phyloP scores from a whole-genome alignment of 352 stramenopile species.

The Globisporangium perplexum region DNA sequence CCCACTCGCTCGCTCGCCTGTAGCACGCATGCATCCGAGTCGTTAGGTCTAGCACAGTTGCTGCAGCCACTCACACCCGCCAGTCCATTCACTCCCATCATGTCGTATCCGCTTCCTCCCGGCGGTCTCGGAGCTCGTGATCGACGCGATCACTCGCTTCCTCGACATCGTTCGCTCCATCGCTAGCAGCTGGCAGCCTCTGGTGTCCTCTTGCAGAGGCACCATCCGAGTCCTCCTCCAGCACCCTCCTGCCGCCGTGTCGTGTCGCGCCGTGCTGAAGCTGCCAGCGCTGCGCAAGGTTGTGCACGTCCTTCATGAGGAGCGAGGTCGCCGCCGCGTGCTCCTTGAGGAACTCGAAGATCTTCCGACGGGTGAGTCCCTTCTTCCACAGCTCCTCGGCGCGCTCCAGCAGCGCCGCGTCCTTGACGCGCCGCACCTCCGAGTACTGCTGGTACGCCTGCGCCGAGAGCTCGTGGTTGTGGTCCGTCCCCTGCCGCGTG shows the following conservation, averaged over 20 bases:
- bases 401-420: conserved; percentile 43
- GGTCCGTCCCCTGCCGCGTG: conserved; percentile 59
- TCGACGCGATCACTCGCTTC: background rate
- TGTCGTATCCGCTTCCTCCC: background rate
- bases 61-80: background rate
- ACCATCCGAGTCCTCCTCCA: background rate
- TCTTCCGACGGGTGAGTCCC: conserved; percentile 45
- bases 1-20: no score
- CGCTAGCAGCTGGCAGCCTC: no score
- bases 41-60: no score
- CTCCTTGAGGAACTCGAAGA: conserved; percentile 77
- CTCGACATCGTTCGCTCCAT: background rate
- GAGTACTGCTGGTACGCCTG: conserved; percentile 60
- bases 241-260: background rate
- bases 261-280: conserved; percentile 14
- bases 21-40: no score
- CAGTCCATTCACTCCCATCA: background rate
- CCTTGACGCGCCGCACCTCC: conserved; percentile 59
- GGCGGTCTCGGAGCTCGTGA: background rate
- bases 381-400: conserved; percentile 58
- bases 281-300: conserved; percentile 71
- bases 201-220: background rate
- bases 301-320: conserved; percentile 81
- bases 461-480: conserved; percentile 69
- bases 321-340: conserved; percentile 39